Base-by-base conservation (phyloP, 345 rosid species). In the Chamaenerion angustifolium region DNA sequence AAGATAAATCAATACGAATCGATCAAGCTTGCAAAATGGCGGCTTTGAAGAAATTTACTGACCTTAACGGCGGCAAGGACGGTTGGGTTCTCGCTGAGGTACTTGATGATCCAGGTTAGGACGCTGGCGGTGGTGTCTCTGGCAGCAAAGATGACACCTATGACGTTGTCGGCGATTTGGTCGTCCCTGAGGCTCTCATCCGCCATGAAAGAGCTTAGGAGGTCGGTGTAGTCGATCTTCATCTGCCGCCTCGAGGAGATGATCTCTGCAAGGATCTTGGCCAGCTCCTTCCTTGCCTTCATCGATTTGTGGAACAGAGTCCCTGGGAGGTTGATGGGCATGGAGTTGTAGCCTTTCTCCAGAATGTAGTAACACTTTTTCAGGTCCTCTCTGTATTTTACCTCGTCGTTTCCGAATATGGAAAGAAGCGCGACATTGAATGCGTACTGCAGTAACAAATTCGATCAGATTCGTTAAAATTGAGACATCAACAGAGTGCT, bases 301-400 rank as follows among this genome's bases (percentile, higher is more conserved):
- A 88, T 88, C 2, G 97, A 59, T 65, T 82, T 78, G 77, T 82
- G 40, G 71, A 85, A 85, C 11, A 85, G 85, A 10, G 97, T 89
- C 10, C 97, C 97, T 0, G 97, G 95, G 10, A 89, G 71, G 52
- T 85, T 80, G 3, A 89, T 62, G 10, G 94, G 95, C 95, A 89
- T 82, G 15, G 97, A 89, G 56, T 89, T 89, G 78, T 89, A 89
- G 0, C 94, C 97, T 50, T 82, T 74, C 56, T 89, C 97, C 10
- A 89, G 85, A 71, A 80, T 66, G 79, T 85, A 82, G 71, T 89
- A 89, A 42, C 88, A 82, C 58, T 75, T 63, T 57, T 82, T 85
- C 16, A 85, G 82, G 61, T 85, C 95, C 10, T 72, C 71, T 43
- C 61, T 62, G 62, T 64, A 54, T 45, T 12, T 49, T 42, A 17